Evolutionary conservation across 352 stramenopile genomes (phyloP).

Genomic region (Hyaloperonospora arabidopsidis): DNA sequence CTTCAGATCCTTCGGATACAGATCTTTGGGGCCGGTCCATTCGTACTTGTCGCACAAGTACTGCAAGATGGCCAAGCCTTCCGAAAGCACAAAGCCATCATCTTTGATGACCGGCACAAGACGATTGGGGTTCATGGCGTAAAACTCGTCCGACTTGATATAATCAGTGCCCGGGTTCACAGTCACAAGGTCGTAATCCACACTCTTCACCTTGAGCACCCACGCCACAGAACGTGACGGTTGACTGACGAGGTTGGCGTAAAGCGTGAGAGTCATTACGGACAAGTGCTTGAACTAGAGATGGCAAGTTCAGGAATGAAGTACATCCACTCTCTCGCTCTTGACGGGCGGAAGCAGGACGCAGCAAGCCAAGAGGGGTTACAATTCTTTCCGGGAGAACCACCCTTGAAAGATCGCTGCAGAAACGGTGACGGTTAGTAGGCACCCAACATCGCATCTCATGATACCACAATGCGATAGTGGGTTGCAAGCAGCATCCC

Average conservation of each 20-base stretch:
- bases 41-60: conserved; percentile 47
- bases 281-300: neutral
- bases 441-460: too few species aligned
- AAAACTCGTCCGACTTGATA: conserved; percentile 45
- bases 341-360: too few species aligned
- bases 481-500: too few species aligned
- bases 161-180: conserved; percentile 28
- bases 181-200: conserved; percentile 33
- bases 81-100: conserved; percentile 48
- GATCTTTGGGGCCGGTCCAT: conserved; percentile 37
- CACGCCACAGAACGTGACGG: conserved; percentile 33
- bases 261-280: conserved; percentile 41
- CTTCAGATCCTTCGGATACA: conserved; percentile 41
- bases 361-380: too few species aligned
- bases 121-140: conserved; percentile 42
- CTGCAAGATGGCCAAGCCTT: conserved; percentile 50
- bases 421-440: too few species aligned
- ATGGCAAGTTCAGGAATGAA: conserved; percentile 21
- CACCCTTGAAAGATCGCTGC: too few species aligned
- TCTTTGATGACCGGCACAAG: conserved; percentile 47
- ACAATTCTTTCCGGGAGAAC: too few species aligned
- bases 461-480: too few species aligned
- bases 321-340: too few species aligned
- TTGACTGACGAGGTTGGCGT: conserved; percentile 57
- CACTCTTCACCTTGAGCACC: conserved; percentile 41